Conservation (phyloP, 331 rosid genomes). For the Rhamnella rubrinervis region DNA sequence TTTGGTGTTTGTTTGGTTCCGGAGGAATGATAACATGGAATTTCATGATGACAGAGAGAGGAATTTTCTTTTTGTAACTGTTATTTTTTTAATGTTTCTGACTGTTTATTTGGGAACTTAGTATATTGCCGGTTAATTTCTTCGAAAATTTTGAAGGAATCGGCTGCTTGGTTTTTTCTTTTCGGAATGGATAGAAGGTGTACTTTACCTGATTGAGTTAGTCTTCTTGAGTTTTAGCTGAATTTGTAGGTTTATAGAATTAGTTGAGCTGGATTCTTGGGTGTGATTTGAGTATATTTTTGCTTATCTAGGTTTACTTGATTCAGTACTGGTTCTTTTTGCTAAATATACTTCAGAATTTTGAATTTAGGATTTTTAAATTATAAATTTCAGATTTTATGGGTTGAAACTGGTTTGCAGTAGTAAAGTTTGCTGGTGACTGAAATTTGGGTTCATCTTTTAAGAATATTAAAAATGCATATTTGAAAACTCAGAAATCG, state of each 20-base stretch:
- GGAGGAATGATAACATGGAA: not conserved
- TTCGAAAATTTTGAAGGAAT: not conserved
- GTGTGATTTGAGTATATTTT: constrained; percentile 4
- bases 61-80: too few species aligned
- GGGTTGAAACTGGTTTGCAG: not conserved
- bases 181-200: not conserved
- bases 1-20: not conserved
- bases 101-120: not conserved
- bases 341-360: not conserved
- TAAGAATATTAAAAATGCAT: too few species aligned
- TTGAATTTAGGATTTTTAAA: not conserved
- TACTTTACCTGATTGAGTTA: not conserved
- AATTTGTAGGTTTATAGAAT: not conserved
- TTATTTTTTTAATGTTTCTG: not conserved
- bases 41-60: constrained; percentile 3
- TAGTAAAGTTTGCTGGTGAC: not conserved
- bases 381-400: not conserved
- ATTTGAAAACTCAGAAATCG: not conserved
- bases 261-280: constrained; percentile 11
- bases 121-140: not conserved
- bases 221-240: constrained; percentile 10
- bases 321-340: not conserved
- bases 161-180: not conserved
- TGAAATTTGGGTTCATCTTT: too few species aligned
- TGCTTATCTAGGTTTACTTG: not conserved